These are phyloP conservation scores for Dryadomyces quercus-mongolicae DNA, from an alignment of 2,329 filamentous ascomycete genomes.

Conservation along the genomic window DNA sequence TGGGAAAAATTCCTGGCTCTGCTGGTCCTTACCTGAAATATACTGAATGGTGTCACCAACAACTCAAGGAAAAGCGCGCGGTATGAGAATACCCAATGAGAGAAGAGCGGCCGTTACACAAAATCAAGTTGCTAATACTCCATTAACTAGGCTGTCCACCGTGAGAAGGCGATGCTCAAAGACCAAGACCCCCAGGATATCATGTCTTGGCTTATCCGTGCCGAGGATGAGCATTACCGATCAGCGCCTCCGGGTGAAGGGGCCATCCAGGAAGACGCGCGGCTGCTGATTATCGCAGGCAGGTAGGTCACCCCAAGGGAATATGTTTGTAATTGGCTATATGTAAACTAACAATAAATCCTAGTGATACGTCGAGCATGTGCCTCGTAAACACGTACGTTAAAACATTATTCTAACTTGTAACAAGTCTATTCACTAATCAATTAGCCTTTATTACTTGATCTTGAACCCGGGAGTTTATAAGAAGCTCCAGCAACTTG, in stretches of 20 bases:
- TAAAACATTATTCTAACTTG: not conserved
- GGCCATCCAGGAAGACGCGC: not conserved
- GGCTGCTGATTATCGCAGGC: not conserved
- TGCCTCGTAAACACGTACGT: not conserved
- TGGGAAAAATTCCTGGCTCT: not conserved
- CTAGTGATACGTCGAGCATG: not conserved
- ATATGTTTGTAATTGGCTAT: too few species aligned
- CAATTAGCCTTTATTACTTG: constrained; percentile 23
- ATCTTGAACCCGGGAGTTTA: constrained; percentile 7
- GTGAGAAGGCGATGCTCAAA: not conserved
- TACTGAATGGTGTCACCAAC: not conserved
- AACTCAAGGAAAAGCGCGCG: not conserved
- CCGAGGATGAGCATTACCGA: not conserved
- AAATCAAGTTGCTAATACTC: not conserved
- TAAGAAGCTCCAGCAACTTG: constrained; percentile 5
- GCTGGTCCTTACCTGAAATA: not conserved
- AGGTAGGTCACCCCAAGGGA: too few species aligned
- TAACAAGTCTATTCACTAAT: not conserved
- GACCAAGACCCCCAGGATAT: not conserved
- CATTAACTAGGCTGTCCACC: not conserved
- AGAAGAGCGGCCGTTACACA: not conserved
- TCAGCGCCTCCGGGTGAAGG: not conserved
- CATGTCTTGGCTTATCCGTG: not conserved
- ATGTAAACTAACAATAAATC: not conserved
- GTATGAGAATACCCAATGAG: not conserved